Percentiles rank a stretch among this genome's conserved stretches.
These are phyloP conservation scores for Monosporascus sp. DNA, from an alignment of 2,329 filamentous ascomycete genomes.

Conservation along the genomic window DNA sequence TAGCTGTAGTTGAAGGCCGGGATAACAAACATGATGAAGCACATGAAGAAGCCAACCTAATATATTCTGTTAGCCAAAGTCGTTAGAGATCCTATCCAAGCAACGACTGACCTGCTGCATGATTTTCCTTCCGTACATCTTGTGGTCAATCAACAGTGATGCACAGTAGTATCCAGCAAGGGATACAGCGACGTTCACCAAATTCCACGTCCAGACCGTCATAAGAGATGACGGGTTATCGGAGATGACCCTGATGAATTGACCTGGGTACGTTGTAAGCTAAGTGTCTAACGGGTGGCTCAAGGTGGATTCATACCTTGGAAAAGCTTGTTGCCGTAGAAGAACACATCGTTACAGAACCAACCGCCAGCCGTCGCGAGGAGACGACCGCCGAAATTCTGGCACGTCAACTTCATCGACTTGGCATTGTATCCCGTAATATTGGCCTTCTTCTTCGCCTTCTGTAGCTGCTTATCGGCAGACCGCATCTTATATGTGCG, in stretches of 20 bases:
- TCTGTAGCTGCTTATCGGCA: slow-evolving; percentile 74
- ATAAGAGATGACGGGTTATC: slow-evolving; percentile 67
- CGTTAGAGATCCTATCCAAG: too few relatives aligned
- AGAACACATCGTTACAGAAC: slow-evolving; percentile 98
- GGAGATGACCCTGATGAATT: slow-evolving; percentile 82
- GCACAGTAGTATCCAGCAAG: slow-evolving; percentile 87
- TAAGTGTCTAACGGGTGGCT: not conserved
- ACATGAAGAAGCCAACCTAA: slow-evolving; percentile 76
- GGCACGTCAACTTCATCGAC: slow-evolving; percentile 73
- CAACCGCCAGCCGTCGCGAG: slow-evolving; percentile 82
- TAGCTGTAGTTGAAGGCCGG: slow-evolving; percentile 85
- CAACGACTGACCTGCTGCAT: slow-evolving; percentile 66
- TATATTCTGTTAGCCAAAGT: slow-evolving; percentile 1
- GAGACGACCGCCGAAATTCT: slow-evolving; percentile 79
- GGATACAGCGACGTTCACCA: slow-evolving; percentile 84
- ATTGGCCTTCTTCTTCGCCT: slow-evolving; percentile 77
- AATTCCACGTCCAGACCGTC: slow-evolving; percentile 85
- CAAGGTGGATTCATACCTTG: slow-evolving; percentile 43
- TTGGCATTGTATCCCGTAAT: slow-evolving; percentile 91
- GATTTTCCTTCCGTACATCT: slow-evolving; percentile 90
- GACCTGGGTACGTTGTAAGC: slow-evolving; percentile 28
- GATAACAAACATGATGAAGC: slow-evolving; percentile 89
- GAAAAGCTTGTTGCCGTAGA: slow-evolving; percentile 99
- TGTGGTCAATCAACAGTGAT: slow-evolving; percentile 87
- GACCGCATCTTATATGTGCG: slow-evolving; percentile 91